Percentiles rank a stretch among this genome's conserved stretches.
Evolutionary conservation across 306 rosid species (phyloP).

Genomic region (Cotoneaster glaucophyllus): DNA sequence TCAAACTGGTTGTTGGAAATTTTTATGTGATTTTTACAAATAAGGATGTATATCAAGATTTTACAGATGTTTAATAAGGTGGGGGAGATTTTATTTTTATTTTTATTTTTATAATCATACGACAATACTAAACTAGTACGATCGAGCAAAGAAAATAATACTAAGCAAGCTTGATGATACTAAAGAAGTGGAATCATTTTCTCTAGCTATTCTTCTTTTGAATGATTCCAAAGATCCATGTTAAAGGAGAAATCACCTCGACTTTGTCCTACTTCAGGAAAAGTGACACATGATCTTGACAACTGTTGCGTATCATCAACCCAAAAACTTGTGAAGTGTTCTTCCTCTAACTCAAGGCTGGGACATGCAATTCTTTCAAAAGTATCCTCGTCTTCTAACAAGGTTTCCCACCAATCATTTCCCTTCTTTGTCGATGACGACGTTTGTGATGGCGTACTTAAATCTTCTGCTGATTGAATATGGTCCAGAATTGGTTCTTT

Average conservation of each 20-base stretch:
- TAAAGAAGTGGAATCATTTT: background rate
- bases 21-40: too few relatives aligned
- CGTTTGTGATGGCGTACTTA: background rate
- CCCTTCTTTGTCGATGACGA: background rate
- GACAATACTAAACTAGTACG: too few relatives aligned
- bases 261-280: background rate
- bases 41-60: too few relatives aligned
- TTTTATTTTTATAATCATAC: too few relatives aligned
- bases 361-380: background rate
- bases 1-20: too few relatives aligned
- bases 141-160: background rate
- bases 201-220: background rate
- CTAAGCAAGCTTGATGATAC: background rate
- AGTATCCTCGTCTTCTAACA: background rate
- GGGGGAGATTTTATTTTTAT: too few relatives aligned
- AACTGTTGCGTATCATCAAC: background rate
- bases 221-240: background rate
- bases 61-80: too few relatives aligned
- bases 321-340: background rate
- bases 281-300: background rate
- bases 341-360: background rate
- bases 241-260: background rate
- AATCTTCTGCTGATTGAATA: background rate
- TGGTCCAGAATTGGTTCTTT: background rate
- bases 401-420: background rate